These are phyloP conservation scores for Globisporangium recalcitrans DNA, from an alignment of 352 stramenopile species.

Conservation along the genomic window DNA sequence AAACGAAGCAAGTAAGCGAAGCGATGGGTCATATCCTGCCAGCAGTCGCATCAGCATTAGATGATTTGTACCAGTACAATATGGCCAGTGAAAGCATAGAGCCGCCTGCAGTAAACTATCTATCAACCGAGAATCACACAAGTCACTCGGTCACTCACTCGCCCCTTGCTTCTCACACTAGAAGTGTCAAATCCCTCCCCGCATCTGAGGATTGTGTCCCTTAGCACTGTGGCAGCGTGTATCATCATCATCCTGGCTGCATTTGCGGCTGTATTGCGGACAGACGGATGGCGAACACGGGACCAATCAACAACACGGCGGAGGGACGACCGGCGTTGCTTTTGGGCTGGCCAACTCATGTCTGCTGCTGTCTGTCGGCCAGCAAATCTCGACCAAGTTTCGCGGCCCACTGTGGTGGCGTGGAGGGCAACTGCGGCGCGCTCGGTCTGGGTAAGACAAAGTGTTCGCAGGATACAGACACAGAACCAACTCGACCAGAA, in stretches of 20 bases:
- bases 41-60: neutral
- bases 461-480: too few relatives aligned
- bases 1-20: neutral
- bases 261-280: too few relatives aligned
- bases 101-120: conserved; percentile 5
- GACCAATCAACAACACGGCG: conserved; percentile 7
- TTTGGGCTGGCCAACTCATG: neutral
- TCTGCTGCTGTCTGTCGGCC: neutral
- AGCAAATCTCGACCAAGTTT: neutral
- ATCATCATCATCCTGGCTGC: neutral
- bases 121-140: conserved; percentile 5
- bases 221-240: too few relatives aligned
- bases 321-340: neutral
- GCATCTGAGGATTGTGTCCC: neutral
- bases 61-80: conserved; percentile 9
- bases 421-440: neutral
- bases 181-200: too few relatives aligned
- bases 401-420: too few relatives aligned
- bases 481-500: too few relatives aligned
- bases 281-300: neutral
- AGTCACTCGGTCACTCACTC: too few relatives aligned
- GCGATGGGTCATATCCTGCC: too few relatives aligned
- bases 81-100: neutral
- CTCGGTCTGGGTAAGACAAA: neutral
- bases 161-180: too few relatives aligned